Evolutionary conservation across 495 filamentous ascomycete species (phyloP).

Genomic region (Melanomma pulvis-pyrius): DNA sequence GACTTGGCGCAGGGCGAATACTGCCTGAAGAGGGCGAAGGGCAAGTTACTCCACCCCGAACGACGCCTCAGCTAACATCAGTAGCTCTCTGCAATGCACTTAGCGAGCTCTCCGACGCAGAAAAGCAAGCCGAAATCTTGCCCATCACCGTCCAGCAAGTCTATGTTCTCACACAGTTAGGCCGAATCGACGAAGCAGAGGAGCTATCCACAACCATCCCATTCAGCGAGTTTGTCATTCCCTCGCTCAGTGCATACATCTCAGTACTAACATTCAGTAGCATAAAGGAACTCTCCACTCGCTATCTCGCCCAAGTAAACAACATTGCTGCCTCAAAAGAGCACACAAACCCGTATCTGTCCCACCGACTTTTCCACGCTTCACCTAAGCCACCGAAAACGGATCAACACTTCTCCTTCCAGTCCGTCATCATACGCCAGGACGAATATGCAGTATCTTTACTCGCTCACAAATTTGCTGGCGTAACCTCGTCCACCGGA

Average conservation of each 20-base stretch:
- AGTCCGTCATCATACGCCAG: slow-evolving; percentile 65
- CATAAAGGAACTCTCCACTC: slow-evolving; percentile 76
- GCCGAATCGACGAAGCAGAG: slow-evolving; percentile 73
- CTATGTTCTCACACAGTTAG: slow-evolving; percentile 73
- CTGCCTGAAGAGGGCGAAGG: slow-evolving; percentile 78
- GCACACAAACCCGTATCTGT: slow-evolving; percentile 73
- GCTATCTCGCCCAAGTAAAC: slow-evolving; percentile 79
- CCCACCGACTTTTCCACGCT: slow-evolving; percentile 67
- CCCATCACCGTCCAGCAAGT: slow-evolving; percentile 87
- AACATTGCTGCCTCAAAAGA: slow-evolving; percentile 60
- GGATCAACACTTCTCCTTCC: slow-evolving; percentile 77
- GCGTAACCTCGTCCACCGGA: slow-evolving; percentile 67
- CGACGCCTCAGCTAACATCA: neutral
- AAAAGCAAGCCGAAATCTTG: slow-evolving; percentile 78
- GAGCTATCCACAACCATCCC: slow-evolving; percentile 66
- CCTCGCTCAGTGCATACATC: neutral
- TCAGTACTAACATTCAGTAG: slow-evolving; percentile 52
- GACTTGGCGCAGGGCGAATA: slow-evolving; percentile 75
- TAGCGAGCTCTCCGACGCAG: slow-evolving; percentile 80
- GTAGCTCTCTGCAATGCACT: slow-evolving; percentile 78
- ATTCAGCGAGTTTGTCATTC: slow-evolving; percentile 59
- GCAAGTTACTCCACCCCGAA: slow-evolving; percentile 45
- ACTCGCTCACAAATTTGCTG: slow-evolving; percentile 74
- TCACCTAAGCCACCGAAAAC: slow-evolving; percentile 60
- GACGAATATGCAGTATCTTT: slow-evolving; percentile 76